A percentile compares a stretch with the other conserved stretches of the same genome.
Conservation (phyloP, 176 grass and related monocot genomes). For the Hordeum marinum region DNA sequence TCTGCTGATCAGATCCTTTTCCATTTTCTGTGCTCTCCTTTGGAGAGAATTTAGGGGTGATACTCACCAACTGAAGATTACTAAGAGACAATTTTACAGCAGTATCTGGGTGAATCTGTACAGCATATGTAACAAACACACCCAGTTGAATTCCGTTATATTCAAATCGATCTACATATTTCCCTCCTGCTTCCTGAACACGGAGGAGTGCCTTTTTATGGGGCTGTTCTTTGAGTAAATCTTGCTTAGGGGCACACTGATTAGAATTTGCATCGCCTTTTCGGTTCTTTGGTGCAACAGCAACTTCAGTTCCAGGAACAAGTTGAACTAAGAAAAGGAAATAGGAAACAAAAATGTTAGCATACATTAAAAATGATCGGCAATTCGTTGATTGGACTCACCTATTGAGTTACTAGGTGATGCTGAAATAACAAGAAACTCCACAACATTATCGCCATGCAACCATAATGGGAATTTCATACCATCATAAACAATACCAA, state of each 20-base stretch:
- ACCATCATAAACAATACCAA: slow-evolving; percentile 43
- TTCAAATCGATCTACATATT: slow-evolving; percentile 43
- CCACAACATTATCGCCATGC: slow-evolving; percentile 29
- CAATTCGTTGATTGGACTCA: slow-evolving; percentile 11
- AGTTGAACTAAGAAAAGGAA: slow-evolving; percentile 52
- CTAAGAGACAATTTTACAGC: slow-evolving; percentile 44
- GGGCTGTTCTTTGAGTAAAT: slow-evolving; percentile 30
- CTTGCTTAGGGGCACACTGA: slow-evolving; percentile 23
- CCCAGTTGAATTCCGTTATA: slow-evolving; percentile 42
- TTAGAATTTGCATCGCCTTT: slow-evolving; percentile 4
- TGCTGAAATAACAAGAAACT: slow-evolving; percentile 40
- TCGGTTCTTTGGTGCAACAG: slow-evolving; percentile 55
- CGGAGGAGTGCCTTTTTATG: slow-evolving; percentile 56
- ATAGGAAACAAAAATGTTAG: background rate
- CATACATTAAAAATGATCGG: background rate
- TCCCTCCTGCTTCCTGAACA: slow-evolving; percentile 43
- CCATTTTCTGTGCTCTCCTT: background rate
- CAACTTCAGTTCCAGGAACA: slow-evolving; percentile 64
- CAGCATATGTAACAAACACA: slow-evolving; percentile 42
- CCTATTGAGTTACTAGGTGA: slow-evolving; percentile 38
- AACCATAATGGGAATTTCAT: slow-evolving; percentile 55
- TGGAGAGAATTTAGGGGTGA: slow-evolving; percentile 33
- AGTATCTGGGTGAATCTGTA: slow-evolving; percentile 62
- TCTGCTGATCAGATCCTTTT: slow-evolving; percentile 25
- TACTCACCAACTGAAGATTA: background rate